A percentile compares a stretch with the other conserved stretches of the same genome.
phyloP scores from a whole-genome alignment of 2,329 filamentous ascomycete species.

The Incumbomyces delicatus region DNA sequence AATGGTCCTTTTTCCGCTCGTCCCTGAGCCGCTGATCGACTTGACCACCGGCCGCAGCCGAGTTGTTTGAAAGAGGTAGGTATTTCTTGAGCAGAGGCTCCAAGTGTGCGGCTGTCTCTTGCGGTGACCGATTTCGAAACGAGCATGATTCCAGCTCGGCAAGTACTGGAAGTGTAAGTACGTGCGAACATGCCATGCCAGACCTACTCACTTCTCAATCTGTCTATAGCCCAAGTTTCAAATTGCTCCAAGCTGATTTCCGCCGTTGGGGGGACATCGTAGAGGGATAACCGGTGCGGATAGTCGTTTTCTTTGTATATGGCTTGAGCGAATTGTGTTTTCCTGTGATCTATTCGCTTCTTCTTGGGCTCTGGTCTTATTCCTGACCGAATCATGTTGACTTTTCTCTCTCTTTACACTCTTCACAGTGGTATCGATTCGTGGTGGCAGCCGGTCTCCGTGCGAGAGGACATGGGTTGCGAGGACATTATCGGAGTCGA shows the following conservation, averaged over 20 bases:
- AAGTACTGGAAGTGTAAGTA: constrained; percentile 24
- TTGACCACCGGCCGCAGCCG: constrained; percentile 47
- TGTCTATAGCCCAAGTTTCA: constrained; percentile 95
- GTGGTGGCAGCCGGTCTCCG: no score
- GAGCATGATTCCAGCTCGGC: constrained; percentile 72
- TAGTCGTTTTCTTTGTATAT: constrained; percentile 71
- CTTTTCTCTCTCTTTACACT: neutral
- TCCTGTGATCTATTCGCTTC: constrained; percentile 69
- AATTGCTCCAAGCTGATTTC: constrained; percentile 97
- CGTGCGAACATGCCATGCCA: constrained; percentile 5
- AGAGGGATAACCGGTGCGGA: constrained; percentile 83
- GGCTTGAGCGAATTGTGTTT: constrained; percentile 73
- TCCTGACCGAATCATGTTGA: constrained; percentile 36
- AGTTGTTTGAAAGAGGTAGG: constrained; percentile 68
- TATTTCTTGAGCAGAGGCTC: constrained; percentile 78
- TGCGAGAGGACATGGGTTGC: no score
- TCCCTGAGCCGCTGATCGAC: constrained; percentile 45
- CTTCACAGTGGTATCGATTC: no score
- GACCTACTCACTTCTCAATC: constrained; percentile 57
- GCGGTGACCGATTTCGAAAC: constrained; percentile 78
- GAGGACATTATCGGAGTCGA: neutral
- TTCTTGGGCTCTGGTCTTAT: constrained; percentile 54
- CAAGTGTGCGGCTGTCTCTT: constrained; percentile 77
- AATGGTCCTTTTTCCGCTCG: constrained; percentile 90
- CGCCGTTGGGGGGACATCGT: constrained; percentile 73